A percentile compares a stretch with the other conserved stretches of the same genome.
phyloP scores from a whole-genome alignment of 768 basidiomycete species.

The Pleurotus pulmonarius region DNA sequence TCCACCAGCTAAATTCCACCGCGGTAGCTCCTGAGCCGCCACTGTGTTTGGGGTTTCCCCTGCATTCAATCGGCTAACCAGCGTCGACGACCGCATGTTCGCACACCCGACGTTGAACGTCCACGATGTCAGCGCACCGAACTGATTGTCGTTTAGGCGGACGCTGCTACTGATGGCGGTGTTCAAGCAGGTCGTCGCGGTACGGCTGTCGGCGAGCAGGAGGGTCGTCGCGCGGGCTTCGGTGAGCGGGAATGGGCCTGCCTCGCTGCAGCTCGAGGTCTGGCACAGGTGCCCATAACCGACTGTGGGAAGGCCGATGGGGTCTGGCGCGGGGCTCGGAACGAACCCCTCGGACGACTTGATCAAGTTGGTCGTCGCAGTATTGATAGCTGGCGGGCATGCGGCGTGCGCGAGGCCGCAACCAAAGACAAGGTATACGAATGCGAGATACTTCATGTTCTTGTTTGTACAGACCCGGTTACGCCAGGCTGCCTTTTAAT shows the following conservation, averaged over 20 bases:
- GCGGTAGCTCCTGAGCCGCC: conserved; percentile 21
- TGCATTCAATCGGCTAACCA: conserved; percentile 22
- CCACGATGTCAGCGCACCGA: conserved; percentile 23
- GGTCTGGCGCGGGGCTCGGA: conserved; percentile 22
- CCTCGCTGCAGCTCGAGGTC: conserved; percentile 17
- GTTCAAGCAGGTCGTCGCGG: conserved; percentile 22
- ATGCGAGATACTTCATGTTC: background rate
- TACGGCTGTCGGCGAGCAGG: conserved; percentile 19
- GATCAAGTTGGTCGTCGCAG: conserved; percentile 22
- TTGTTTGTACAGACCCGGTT: background rate
- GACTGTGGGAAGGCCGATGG: conserved; percentile 26
- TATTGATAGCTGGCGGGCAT: conserved; percentile 14
- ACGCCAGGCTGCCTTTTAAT: background rate
- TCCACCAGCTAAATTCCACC: conserved; percentile 24
- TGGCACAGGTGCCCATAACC: conserved; percentile 27
- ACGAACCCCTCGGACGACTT: conserved; percentile 27
- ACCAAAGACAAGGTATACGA: background rate
- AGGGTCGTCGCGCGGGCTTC: conserved; percentile 22
- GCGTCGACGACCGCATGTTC: conserved; percentile 20
- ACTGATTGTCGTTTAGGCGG: conserved; percentile 24
- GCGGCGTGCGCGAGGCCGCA: background rate
- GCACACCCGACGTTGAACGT: conserved; percentile 25
- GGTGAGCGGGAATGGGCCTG: conserved; percentile 22
- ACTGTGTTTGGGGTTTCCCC: conserved; percentile 26
- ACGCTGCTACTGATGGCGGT: conserved; percentile 20